These are phyloP conservation scores for Rosellinia necatrix DNA, from an alignment of 2,329 filamentous ascomycete species.

Conservation along the genomic window DNA sequence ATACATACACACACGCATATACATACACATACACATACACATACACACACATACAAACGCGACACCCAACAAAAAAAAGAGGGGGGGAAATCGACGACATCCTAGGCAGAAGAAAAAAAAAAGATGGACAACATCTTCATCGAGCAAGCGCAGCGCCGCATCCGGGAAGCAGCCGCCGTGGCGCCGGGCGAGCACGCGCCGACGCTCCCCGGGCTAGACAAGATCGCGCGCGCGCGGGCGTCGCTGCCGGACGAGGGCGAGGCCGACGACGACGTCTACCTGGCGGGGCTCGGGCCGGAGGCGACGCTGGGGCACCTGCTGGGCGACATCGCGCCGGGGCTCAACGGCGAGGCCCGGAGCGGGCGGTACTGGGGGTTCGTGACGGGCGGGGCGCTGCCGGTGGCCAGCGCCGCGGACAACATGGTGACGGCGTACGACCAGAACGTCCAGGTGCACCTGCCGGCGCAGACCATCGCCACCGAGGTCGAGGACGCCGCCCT, in stretches of 20 bases:
- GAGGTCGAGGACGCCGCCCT: constrained; percentile 76
- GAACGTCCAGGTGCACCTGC: constrained; percentile 82
- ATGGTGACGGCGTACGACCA: constrained; percentile 82
- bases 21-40: no score
- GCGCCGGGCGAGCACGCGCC: constrained; percentile 29
- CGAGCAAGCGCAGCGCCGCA: constrained; percentile 33
- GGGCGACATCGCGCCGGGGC: constrained; percentile 56
- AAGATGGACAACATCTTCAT: constrained; percentile 25
- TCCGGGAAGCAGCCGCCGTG: constrained; percentile 29
- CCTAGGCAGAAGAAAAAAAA: background rate
- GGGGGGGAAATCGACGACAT: background rate
- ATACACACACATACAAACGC: no score
- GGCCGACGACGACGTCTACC: constrained; percentile 38
- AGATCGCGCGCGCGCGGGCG: constrained; percentile 45
- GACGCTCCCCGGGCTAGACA: constrained; percentile 46
- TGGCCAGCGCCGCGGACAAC: constrained; percentile 81
- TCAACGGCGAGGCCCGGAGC: constrained; percentile 68
- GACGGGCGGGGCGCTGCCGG: constrained; percentile 78
- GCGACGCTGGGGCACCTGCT: constrained; percentile 51
- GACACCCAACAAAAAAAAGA: no score
- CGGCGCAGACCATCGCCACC: constrained; percentile 74
- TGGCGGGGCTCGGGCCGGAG: constrained; percentile 39
- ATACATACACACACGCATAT: no score
- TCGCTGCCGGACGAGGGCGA: constrained; percentile 50
- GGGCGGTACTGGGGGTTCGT: constrained; percentile 87